Conservation (phyloP, 768 basidiomycete genomes). For the Russula ochroleuca region DNA sequence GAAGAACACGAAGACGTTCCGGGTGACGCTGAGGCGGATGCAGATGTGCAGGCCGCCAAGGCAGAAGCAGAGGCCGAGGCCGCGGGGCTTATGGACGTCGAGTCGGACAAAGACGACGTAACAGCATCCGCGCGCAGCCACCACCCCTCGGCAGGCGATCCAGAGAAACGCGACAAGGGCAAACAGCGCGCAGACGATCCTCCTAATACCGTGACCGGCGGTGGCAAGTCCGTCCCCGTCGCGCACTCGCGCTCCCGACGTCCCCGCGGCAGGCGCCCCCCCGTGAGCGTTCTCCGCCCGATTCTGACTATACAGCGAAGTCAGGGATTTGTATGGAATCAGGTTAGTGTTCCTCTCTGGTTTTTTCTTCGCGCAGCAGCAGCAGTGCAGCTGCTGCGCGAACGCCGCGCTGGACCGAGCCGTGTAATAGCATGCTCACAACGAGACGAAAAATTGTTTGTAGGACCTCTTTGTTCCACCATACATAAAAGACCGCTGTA, state of each 20-base stretch:
- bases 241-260: slow-evolving; percentile 39
- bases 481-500: slow-evolving; percentile 88
- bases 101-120: slow-evolving; percentile 10
- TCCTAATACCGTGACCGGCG: not conserved
- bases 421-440: not conserved
- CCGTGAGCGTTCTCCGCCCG: slow-evolving; percentile 63
- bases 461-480: slow-evolving; percentile 85
- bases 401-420: not conserved
- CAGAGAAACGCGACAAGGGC: slow-evolving; percentile 38
- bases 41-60: not conserved
- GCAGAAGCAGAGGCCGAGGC: slow-evolving; percentile 33
- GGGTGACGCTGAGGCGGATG: slow-evolving; percentile 31
- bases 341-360: slow-evolving; percentile 46
- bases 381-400: not conserved
- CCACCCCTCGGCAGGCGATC: not conserved
- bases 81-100: slow-evolving; percentile 32
- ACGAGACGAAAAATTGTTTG: not conserved
- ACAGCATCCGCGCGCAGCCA: not conserved
- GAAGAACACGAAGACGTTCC: slow-evolving; percentile 2
- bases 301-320: slow-evolving; percentile 84
- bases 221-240: not conserved
- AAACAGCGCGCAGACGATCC: slow-evolving; percentile 73
- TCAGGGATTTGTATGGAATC: slow-evolving; percentile 90
- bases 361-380: not conserved
- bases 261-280: slow-evolving; percentile 45